Evolutionary conservation across 306 rosid genomes (phyloP).

Genomic region (Sicyos edulis): DNA sequence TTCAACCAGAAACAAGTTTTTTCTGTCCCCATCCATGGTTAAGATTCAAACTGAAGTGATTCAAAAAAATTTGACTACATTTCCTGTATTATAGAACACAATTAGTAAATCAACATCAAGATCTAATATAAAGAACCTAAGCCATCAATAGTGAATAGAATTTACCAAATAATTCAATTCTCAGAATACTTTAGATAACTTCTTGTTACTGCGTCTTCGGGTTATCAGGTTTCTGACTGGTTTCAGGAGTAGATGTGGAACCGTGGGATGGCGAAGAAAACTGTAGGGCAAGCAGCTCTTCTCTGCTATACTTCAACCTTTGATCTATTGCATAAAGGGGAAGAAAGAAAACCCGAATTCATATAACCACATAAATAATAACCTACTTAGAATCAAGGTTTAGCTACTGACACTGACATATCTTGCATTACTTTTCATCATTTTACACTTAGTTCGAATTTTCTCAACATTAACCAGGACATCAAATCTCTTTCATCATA

Average conservation of each 20-base stretch:
- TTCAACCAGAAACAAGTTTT: background rate
- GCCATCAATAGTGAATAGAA: background rate
- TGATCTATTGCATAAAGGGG: slow-evolving; percentile 56
- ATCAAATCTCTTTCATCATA: background rate
- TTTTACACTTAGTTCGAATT: background rate
- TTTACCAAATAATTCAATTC: slow-evolving; percentile 11
- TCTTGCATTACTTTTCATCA: slow-evolving; percentile 1
- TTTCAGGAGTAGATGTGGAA: slow-evolving; percentile 16
- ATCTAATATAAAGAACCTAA: background rate
- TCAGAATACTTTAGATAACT: background rate
- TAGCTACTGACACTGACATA: background rate
- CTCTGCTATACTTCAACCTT: slow-evolving; percentile 67
- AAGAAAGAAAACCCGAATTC: background rate
- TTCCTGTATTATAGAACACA: background rate
- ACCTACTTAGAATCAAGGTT: slow-evolving; percentile 4
- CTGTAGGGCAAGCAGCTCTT: slow-evolving; percentile 69
- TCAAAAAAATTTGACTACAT: background rate
- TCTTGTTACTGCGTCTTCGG: slow-evolving; percentile 5
- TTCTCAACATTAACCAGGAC: background rate
- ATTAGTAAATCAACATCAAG: background rate
- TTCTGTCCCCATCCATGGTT: background rate
- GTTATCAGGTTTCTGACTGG: background rate
- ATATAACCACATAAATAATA: slow-evolving; percentile 21
- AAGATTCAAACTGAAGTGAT: background rate
- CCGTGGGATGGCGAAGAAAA: slow-evolving; percentile 21